Evolutionary conservation across 2,329 filamentous ascomycete genomes (phyloP), one percentile per base, ranked within the genome.

Genomic region (Thyridium curvatum): DNA sequence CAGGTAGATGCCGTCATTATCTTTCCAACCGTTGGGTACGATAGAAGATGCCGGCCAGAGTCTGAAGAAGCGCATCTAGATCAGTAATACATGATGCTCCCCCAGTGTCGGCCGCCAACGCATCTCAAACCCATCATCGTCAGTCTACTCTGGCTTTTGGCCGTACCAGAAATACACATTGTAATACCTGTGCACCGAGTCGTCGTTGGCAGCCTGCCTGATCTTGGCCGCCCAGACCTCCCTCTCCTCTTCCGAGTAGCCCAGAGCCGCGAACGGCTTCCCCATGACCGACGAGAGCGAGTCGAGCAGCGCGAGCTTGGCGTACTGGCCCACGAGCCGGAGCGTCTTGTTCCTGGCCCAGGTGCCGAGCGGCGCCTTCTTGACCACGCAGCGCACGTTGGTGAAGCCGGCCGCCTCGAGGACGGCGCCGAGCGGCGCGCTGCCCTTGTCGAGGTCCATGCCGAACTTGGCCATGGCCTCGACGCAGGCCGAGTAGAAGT

Each of bases 301-400:
- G 14, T 64, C 60, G 18, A 49, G 41, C 9, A 69, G 52, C 35
- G 58, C 58, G 12, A 52, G 46, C 41, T 59, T 57, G 52, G 62
- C 61, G 41, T 66, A 59, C 17, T 59, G 47, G 8, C 68, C 69
- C 2, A 69, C 47, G 4, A 61, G 56, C 26, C 61, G 58, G 14
- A 65, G 49, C 44, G 46, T 58, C 9, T 44, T 52, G 37, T 69
- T 63, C 32, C 51, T 53, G 5, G 66, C 48, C 69, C 69, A 72
- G 3, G 58, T 51, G 1, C 66, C 67, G 16, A 70, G 55, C 4
- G 69, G 68, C 1, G 68, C 58, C 45, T 68, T 70, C 40, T 64
- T 59, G 26, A 57, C 55, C 32, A 62, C 50, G 36, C 57, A 52
- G 4, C 56, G 53, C 12, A 72, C 53, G 42, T 65, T 60, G 12